Conservation (phyloP, 225 moss, liverwort and hornwort species). For the Ulota crispa region DNA sequence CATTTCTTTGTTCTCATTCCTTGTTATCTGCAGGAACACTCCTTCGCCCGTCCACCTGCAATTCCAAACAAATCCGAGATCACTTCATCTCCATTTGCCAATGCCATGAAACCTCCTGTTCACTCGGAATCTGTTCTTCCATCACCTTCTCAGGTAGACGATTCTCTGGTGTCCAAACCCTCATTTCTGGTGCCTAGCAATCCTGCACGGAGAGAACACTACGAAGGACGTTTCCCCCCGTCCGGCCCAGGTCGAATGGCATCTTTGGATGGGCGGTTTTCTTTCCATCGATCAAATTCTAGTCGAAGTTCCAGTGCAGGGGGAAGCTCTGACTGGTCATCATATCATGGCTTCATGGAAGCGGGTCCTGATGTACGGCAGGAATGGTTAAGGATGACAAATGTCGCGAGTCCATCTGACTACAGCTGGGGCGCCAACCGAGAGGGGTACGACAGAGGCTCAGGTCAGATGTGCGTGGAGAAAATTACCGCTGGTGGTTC, state of each 20-base stretch:
- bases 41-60: slow-evolving; percentile 55
- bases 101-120: slow-evolving; percentile 34
- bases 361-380: slow-evolving; percentile 63
- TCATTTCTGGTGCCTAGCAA: slow-evolving; percentile 49
- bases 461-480: slow-evolving; percentile 59
- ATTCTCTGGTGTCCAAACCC: slow-evolving; percentile 56
- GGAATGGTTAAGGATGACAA: slow-evolving; percentile 65
- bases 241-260: slow-evolving; percentile 51
- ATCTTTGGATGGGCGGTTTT: slow-evolving; percentile 57
- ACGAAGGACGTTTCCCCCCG: slow-evolving; percentile 63
- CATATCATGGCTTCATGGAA: slow-evolving; percentile 66
- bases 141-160: slow-evolving; percentile 55
- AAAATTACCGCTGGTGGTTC: slow-evolving; percentile 60
- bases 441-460: slow-evolving; percentile 53
- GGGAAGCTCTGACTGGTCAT: slow-evolving; percentile 76
- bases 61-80: slow-evolving; percentile 56
- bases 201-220: slow-evolving; percentile 58
- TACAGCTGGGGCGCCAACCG: slow-evolving; percentile 58
- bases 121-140: slow-evolving; percentile 40
- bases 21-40: slow-evolving; percentile 49
- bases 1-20: slow-evolving; percentile 9
- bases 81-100: slow-evolving; percentile 41
- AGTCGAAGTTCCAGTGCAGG: slow-evolving; percentile 71
- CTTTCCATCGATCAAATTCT: slow-evolving; percentile 69
- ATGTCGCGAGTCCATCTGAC: slow-evolving; percentile 63